These are phyloP conservation scores for Linnemannia exigua DNA, from an alignment of 192 early-diverging fungal genomes.

Conservation along the genomic window DNA sequence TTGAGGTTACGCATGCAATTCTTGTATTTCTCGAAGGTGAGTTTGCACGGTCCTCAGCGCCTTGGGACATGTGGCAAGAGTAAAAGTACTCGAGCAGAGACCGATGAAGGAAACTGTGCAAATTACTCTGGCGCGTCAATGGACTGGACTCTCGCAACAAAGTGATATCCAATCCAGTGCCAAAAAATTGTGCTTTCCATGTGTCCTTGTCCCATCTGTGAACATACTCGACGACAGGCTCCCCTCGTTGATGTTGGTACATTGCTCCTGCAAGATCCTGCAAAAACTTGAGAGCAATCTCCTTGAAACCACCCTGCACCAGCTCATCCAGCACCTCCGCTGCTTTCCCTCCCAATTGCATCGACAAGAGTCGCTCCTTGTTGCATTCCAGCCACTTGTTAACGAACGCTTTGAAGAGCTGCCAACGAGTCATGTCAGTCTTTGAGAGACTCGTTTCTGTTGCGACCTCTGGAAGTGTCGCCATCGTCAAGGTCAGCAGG, in stretches of 20 bases:
- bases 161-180: background rate
- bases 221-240: background rate
- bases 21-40: no score
- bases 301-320: background rate
- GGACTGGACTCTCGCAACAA: background rate
- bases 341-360: background rate
- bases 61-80: background rate
- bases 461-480: background rate
- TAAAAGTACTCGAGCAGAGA: background rate
- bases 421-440: background rate
- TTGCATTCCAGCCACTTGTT: background rate
- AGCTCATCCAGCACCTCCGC: background rate
- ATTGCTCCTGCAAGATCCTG: background rate
- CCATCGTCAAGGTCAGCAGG: background rate
- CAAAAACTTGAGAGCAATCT: background rate
- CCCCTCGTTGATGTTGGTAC: background rate
- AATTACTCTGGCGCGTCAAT: background rate
- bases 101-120: background rate
- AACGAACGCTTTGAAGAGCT: background rate
- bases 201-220: background rate
- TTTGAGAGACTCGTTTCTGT: background rate
- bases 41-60: background rate
- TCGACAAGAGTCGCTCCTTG: background rate
- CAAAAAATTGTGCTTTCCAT: conserved; percentile 3
- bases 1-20: no score